Evolutionary conservation across 1,284 basidiomycete genomes (phyloP), one percentile per base, ranked within the genome.

Genomic region (Malassezia yamatoensis): DNA sequence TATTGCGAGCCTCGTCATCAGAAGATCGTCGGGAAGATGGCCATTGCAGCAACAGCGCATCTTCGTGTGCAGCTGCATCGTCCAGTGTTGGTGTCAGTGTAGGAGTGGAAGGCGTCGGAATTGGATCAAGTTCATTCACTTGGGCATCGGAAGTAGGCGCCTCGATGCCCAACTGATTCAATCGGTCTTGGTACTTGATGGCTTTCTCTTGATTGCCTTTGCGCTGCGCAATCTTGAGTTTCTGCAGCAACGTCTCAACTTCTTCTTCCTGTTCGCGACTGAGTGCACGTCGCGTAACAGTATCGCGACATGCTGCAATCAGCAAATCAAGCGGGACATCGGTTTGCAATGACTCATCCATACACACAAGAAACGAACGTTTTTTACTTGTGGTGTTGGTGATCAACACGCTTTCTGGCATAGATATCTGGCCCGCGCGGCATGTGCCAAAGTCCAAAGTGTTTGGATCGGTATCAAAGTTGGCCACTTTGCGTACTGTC

Each of bases 121-220:
- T 34, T 24, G 13, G 21, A 9, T 5, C 24, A 7, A 29, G 3
- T 29, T 29, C 24, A 29, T 7, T 29, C 24, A 29, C 24, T 29
- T 29, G 24, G 24, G 24, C 24, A 29, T 16, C 43, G 39, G 45
- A 15, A 48, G 43, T 18, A 1, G 68, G 65, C 8, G 68, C 60
- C 13, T 66, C 59, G 0, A 79, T 71, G 3, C 78, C 78, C 0
- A 80, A 65, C 61, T 78, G 76, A 6, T 60, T 60, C 48, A 80
- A 66, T 13, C 78, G 66, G 42, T 72, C 68, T 54, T 78, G 76
- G 66, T 79, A 79, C 67, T 79, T 80, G 49, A 70, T 70, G 50
- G 79, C 71, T 68, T 80, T 80, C 58, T 80, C 78, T 38, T 61
- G 46, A 58, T 80, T 79, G 40, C 77, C 77, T 64, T 80, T 80